phyloP scores from a whole-genome alignment of 208 protist species.

The Crithidia mellificae region DNA sequence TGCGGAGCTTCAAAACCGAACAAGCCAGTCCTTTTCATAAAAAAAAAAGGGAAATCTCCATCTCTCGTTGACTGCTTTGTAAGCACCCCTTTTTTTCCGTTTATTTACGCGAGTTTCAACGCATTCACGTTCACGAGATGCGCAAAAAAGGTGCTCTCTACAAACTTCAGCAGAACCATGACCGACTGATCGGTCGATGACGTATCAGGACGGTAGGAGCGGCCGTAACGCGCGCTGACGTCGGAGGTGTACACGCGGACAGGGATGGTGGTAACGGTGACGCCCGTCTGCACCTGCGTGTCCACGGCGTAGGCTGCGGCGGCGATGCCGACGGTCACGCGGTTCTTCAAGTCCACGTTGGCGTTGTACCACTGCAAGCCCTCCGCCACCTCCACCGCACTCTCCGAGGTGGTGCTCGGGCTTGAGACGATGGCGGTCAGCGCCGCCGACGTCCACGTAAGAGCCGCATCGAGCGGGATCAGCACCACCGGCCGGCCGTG shows the following conservation, averaged over 20 bases:
- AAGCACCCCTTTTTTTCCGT: background rate
- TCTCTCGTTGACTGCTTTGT: background rate
- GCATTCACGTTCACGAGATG: constrained; percentile 37
- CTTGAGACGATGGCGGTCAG: constrained; percentile 40
- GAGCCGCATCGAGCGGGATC: constrained; percentile 46
- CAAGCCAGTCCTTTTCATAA: too few relatives aligned
- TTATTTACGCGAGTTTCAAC: constrained; percentile 18
- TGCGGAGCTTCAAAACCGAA: too few relatives aligned
- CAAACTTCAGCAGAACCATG: constrained; percentile 41
- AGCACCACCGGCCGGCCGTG: constrained; percentile 58
- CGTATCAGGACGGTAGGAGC: constrained; percentile 34
- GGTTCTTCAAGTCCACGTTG: constrained; percentile 23
- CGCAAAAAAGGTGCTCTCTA: constrained; percentile 36
- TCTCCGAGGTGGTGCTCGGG: constrained; percentile 2
- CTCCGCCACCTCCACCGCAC: constrained; percentile 22
- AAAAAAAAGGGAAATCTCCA: too few relatives aligned
- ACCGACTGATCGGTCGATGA: constrained; percentile 20
- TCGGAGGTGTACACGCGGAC: constrained; percentile 36
- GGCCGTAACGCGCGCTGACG: background rate
- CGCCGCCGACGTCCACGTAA: constrained; percentile 37
- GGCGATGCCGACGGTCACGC: constrained; percentile 31
- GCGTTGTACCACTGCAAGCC: constrained; percentile 42
- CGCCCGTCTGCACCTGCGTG: constrained; percentile 13
- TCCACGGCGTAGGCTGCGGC: constrained; percentile 29
- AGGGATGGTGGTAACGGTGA: constrained; percentile 23